Base-by-base conservation (phyloP, 2,329 filamentous ascomycete species). In the Westerdykella aurantiaca region DNA sequence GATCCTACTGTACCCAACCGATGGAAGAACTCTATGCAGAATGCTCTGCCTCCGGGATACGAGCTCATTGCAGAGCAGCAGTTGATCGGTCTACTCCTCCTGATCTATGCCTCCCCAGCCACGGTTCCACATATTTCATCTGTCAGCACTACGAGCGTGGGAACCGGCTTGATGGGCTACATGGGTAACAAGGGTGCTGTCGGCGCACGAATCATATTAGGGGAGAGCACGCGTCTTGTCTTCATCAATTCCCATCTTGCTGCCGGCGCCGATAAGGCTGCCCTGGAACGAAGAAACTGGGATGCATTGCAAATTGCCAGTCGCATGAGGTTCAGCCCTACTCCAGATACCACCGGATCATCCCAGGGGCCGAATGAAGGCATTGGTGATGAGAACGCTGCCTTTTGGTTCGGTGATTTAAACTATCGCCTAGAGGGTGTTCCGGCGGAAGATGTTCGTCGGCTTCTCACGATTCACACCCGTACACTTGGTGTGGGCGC, bases 121-220 rank as follows among this genome's bases (percentile, higher is more conserved):
- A 74, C 97, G 34, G 80, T 80, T 1, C 76, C 82, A 0, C 85
- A 83, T 2, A 79, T 97, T 56, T 86, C 82, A 49, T 86, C 87
- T 39, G 81, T 95, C 53, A 94, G 87, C 66, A 89, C 85, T 1
- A 82, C 82, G 4, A 85, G 81, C 45, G 84, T 97, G 6, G 91
- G 90, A 0, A 98, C 93, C 0, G 93, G 93, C 0, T 68, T 97
- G 35, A 80, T 94, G 68, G 91, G 91, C 0, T 95, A 95, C 60
- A 84, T 96, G 72, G 93, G 93, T 9, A 98, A 98, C 67, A 98
- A 98, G 65, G 93, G 93, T 1, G 91, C 87, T 4, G 85, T 95
- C 0, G 80, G 84, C 3, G 85, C 86, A 4, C 80, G 91, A 16
- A 72, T 98, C 4, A 75, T 98, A 1, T 71, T 98, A 1, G 93